Conservation (phyloP, 176 grass and related monocot genomes). For the Paspalum notatum region DNA sequence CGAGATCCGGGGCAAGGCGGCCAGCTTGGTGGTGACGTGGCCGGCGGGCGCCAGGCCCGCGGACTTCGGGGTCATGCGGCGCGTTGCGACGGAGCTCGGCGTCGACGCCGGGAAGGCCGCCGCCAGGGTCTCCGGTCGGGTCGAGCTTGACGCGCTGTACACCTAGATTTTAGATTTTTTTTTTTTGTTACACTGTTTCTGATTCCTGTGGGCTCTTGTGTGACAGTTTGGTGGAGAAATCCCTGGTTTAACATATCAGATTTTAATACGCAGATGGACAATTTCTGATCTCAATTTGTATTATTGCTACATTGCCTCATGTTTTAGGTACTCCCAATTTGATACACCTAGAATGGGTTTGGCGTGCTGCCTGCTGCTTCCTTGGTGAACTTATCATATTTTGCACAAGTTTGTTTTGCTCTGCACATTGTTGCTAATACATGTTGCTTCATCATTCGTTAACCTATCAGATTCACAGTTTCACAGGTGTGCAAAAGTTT, state of each 20-base stretch:
- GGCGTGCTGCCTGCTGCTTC: no score
- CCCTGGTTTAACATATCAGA: not conserved
- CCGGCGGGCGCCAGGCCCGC: conserved; percentile 51
- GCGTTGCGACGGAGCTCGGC: conserved; percentile 56
- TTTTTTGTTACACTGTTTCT: not conserved
- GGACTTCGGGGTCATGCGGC: conserved; percentile 46
- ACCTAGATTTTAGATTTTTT: conserved; percentile 38
- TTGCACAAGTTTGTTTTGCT: no score
- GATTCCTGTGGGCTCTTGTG: not conserved
- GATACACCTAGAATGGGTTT: no score
- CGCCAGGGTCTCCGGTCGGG: conserved; percentile 41
- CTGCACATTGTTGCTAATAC: no score
- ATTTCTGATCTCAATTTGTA: not conserved
- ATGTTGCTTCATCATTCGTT: no score
- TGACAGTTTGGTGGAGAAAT: not conserved
- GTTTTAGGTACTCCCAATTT: no score
- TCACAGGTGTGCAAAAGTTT: no score
- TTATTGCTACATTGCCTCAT: not conserved
- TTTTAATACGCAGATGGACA: conserved; percentile 3
- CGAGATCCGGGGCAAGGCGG: conserved; percentile 74
- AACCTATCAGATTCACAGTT: no score
- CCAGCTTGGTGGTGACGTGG: conserved; percentile 81
- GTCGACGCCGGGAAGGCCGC: conserved; percentile 46
- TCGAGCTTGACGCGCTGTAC: conserved; percentile 65
- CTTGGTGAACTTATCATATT: no score